phyloP scores from a whole-genome alignment of 176 grass and related monocot species.

The Oryza australiensis region DNA sequence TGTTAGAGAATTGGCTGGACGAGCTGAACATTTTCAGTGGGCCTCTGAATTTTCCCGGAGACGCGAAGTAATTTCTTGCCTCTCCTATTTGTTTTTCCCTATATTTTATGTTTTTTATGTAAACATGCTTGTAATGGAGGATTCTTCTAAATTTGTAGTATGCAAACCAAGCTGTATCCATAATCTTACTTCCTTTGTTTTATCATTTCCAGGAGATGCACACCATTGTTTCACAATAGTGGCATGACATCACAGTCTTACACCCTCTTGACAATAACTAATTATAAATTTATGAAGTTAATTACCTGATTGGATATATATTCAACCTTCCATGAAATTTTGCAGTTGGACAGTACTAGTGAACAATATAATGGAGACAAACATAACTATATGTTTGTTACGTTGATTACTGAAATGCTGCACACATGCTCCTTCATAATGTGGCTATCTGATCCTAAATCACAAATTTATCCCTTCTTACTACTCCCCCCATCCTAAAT shows the following conservation, averaged over 20 bases:
- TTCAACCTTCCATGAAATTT: not conserved
- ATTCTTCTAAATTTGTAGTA: conserved; percentile 32
- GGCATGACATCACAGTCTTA: conserved; percentile 27
- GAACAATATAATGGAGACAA: not conserved
- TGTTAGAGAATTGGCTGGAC: conserved; percentile 10
- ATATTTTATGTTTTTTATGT: not conserved
- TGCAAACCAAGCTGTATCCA: conserved; percentile 1
- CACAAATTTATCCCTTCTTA: not conserved
- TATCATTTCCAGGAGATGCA: conserved; percentile 25
- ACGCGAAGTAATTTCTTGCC: conserved; percentile 15
- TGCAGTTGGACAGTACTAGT: not conserved
- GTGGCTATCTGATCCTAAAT: not conserved
- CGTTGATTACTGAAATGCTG: not conserved
- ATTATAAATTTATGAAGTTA: no score
- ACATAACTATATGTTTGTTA: not conserved
- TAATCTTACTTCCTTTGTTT: conserved; percentile 22
- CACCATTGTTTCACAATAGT: conserved; percentile 25
- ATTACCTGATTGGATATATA: not conserved
- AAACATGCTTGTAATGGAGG: conserved; percentile 9
- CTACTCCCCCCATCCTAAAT: no score
- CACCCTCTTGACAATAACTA: not conserved
- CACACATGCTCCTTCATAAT: not conserved
- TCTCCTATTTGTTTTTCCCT: not conserved
- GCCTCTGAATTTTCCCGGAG: conserved; percentile 1
- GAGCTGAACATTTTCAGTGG: conserved; percentile 16